A percentile compares a stretch with the other conserved stretches of the same genome.
phyloP scores from a whole-genome alignment of 2,329 filamentous ascomycete species.

The Aspergillus sp. region DNA sequence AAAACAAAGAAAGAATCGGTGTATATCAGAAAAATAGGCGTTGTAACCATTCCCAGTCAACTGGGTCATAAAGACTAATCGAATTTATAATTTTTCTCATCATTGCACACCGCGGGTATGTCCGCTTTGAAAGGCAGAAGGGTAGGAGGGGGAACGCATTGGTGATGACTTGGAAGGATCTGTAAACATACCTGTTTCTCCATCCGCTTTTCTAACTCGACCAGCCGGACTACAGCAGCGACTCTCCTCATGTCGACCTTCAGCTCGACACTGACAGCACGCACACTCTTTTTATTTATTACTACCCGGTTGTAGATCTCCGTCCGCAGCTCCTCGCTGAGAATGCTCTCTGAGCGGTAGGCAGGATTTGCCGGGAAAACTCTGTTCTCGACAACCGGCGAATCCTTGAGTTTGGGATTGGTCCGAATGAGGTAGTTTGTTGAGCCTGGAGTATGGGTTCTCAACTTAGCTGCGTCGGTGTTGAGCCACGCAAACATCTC shows the following conservation, averaged over 20 bases:
- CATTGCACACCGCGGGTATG: slow-evolving; percentile 45
- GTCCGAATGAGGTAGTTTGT: slow-evolving; percentile 33
- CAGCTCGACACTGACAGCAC: slow-evolving; percentile 74
- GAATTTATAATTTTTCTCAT: slow-evolving; percentile 76
- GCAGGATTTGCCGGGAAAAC: slow-evolving; percentile 70
- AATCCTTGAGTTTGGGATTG: slow-evolving; percentile 15
- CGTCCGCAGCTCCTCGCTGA: slow-evolving; percentile 72
- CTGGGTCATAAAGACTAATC: slow-evolving; percentile 99
- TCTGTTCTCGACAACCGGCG: background rate
- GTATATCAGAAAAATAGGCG: slow-evolving; percentile 50
- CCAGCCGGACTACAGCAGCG: slow-evolving; percentile 80
- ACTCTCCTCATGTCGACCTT: slow-evolving; percentile 81
- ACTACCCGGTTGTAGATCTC: slow-evolving; percentile 72
- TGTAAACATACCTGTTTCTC: slow-evolving; percentile 65
- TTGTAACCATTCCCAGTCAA: slow-evolving; percentile 57
- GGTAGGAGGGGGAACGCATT: background rate
- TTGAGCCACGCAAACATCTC: slow-evolving; percentile 63
- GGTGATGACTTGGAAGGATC: slow-evolving; percentile 5
- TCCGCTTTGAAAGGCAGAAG: slow-evolving; percentile 2
- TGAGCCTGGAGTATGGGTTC: slow-evolving; percentile 34
- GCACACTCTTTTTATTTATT: slow-evolving; percentile 66
- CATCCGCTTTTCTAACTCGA: slow-evolving; percentile 83
- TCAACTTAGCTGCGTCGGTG: slow-evolving; percentile 33
- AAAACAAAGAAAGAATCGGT: background rate
- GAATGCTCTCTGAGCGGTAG: slow-evolving; percentile 71